Evolutionary conservation across 495 filamentous ascomycete species (phyloP).

Genomic region (Aspergillus bridgeri): DNA sequence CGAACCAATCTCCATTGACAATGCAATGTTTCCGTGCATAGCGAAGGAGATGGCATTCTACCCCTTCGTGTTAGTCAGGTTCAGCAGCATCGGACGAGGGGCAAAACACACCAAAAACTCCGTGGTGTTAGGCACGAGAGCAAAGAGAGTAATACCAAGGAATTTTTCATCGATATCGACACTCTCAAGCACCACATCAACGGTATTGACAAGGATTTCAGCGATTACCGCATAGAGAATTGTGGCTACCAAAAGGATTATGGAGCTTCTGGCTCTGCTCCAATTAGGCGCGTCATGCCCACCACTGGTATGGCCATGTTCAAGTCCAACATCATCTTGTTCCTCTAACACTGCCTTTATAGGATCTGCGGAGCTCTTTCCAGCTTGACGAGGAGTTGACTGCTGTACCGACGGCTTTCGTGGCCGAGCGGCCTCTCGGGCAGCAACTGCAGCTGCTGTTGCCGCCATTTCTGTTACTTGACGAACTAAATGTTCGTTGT

Average conservation of each 20-base stretch:
- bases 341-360: conserved; percentile 33
- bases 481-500: conserved; percentile 75
- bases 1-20: conserved; percentile 98
- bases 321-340: conserved; percentile 41
- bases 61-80: not conserved
- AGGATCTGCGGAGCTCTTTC: conserved; percentile 27
- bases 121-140: conserved; percentile 95
- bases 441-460: conserved; percentile 83
- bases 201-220: conserved; percentile 93
- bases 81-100: not conserved
- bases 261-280: conserved; percentile 82
- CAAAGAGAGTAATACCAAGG: conserved; percentile 94
- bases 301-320: conserved; percentile 47
- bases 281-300: conserved; percentile 98
- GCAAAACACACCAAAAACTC: conserved; percentile 80
- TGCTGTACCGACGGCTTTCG: conserved; percentile 46
- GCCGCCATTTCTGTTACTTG: conserved; percentile 90
- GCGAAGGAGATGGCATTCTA: conserved; percentile 99
- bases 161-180: conserved; percentile 97
- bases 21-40: conserved; percentile 99
- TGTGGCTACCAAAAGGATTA: conserved; percentile 88
- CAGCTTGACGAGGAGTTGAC: conserved; percentile 25
- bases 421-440: conserved; percentile 65
- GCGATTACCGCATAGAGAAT: conserved; percentile 93
- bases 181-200: conserved; percentile 87